These are phyloP conservation scores for Bimuria novae-zelandiae DNA, from an alignment of 2,329 filamentous ascomycete species.

Conservation along the genomic window DNA sequence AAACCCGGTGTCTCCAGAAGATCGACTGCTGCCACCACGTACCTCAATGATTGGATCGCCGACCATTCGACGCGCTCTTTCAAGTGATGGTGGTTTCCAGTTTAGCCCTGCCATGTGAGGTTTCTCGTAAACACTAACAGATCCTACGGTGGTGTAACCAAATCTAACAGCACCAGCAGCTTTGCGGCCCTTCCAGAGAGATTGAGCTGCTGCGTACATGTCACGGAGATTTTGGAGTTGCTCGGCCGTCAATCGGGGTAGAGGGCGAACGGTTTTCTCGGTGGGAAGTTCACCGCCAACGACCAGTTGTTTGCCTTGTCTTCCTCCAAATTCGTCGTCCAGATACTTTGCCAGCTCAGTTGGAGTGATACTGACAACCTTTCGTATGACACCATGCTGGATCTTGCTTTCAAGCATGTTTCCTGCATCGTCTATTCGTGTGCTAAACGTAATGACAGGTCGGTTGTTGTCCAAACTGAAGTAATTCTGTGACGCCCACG, in stretches of 20 bases:
- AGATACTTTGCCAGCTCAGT: conserved; percentile 36
- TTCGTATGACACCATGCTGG: conserved; percentile 57
- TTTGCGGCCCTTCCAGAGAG: conserved; percentile 38
- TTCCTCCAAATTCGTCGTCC: conserved; percentile 39
- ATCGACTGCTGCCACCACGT: conserved; percentile 11
- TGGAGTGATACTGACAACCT: conserved; percentile 60
- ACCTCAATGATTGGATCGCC: conserved; percentile 53
- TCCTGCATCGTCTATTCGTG: conserved; percentile 57
- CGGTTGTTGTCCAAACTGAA: conserved; percentile 60
- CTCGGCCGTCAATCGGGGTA: conserved; percentile 21
- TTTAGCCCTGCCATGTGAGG: conserved; percentile 37
- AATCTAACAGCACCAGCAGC: conserved; percentile 47
- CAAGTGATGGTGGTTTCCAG: conserved; percentile 48
- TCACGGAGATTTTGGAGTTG: conserved; percentile 41
- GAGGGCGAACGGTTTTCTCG: conserved; percentile 4
- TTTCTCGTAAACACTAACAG: conserved; percentile 45
- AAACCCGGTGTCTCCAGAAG: conserved; percentile 5
- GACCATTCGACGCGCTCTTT: conserved; percentile 42
- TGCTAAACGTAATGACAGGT: conserved; percentile 66
- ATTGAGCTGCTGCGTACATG: conserved; percentile 42
- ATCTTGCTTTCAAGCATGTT: conserved; percentile 60
- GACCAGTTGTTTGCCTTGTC: conserved; percentile 21
- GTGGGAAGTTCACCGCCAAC: conserved; percentile 31
- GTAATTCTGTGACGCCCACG: conserved; percentile 51
- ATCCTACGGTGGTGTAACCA: conserved; percentile 24